Evolutionary conservation across 352 stramenopile genomes (phyloP), one percentile per base, ranked within the genome.

Genomic region (Thraustochytrium striatum): DNA sequence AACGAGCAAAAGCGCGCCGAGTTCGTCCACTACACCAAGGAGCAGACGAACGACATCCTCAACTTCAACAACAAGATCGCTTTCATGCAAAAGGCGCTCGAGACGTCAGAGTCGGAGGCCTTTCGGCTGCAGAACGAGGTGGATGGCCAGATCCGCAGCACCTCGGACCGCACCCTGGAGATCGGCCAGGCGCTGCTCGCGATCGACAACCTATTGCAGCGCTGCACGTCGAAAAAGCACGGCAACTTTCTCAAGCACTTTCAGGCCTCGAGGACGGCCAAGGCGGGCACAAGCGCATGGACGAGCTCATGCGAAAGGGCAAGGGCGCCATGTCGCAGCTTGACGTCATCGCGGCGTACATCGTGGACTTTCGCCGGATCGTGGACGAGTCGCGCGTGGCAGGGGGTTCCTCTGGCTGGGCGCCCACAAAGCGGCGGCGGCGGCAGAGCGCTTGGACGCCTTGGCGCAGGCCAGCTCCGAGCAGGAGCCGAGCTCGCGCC

Each of bases 311-410:
- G 47, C 87, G 91, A 57, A 90, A 95, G 53, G 90, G 90, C 7
- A 84, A 89, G 41, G 89, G 91, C n/a, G 89, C 92, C 52, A 91
- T 94, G 83, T 83, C 87, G 5, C 88, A 96, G 62, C 85, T 97
- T 9, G 92, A 97, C 59, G 89, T 96, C 13, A 93, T 97, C 30
- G 91, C 90, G 0, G 88, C 91, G 11, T 97, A 97, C 82, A 95
- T 97, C 89, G 86, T 89, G 30, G 92, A 97, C 83, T 97, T 97
- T 69, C 91, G 80, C 32, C 55, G 72, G 21, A 88, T 88, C 33
- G 75, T 85, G n/a, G 79, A 79, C 19, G 84, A 88, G 39, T 87
- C 19, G 5, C 5, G 53, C 39, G 39, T n/a, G n/a, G n/a, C n/a
- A n/a, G n/a, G n/a, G n/a, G n/a, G n/a, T n/a, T n/a, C n/a, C n/a